A percentile compares a stretch with the other conserved stretches of the same genome.
Conservation (phyloP, 2,329 filamentous ascomycete species). For the Sarocladium kiliense region DNA sequence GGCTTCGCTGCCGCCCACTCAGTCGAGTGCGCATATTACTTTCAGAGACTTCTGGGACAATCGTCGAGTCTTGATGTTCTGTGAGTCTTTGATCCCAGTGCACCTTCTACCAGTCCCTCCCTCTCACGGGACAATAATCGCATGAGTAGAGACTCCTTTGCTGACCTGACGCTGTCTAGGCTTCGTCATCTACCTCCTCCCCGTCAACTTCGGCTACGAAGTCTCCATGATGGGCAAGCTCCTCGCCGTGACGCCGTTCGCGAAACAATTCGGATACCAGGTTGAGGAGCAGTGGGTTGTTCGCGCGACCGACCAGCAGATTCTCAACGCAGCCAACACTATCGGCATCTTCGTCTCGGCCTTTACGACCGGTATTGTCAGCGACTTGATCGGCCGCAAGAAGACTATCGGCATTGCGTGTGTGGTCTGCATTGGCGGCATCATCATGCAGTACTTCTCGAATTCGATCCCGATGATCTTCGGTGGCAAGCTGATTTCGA, state of each 20-base stretch:
- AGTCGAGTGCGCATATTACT: not conserved
- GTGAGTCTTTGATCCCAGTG: no score
- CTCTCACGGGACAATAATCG: not conserved
- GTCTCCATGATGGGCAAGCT: conserved; percentile 23
- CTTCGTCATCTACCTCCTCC: conserved; percentile 22
- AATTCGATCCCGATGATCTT: conserved; percentile 20
- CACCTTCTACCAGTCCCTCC: no score
- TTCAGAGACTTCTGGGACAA: conserved; percentile 16
- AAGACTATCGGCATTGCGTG: conserved; percentile 20
- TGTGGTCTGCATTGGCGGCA: conserved; percentile 18
- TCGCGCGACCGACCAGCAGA: conserved; percentile 21
- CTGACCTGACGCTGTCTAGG: no score
- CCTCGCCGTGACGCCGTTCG: conserved; percentile 22
- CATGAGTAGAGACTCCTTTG: no score
- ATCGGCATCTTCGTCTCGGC: conserved; percentile 24
- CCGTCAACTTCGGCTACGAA: conserved; percentile 26
- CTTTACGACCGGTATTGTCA: conserved; percentile 21
- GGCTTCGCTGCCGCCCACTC: no score
- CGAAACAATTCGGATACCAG: conserved; percentile 19
- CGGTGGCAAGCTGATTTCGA: conserved; percentile 22
- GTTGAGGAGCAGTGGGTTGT: conserved; percentile 16
- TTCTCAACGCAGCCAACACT: conserved; percentile 23
- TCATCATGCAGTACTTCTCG: conserved; percentile 21
- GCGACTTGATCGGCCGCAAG: conserved; percentile 21
- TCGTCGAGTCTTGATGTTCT: conserved; percentile 16